Base-by-base conservation (phyloP, 2,329 filamentous ascomycete species). In the Chaetomiaceae sp. region DNA sequence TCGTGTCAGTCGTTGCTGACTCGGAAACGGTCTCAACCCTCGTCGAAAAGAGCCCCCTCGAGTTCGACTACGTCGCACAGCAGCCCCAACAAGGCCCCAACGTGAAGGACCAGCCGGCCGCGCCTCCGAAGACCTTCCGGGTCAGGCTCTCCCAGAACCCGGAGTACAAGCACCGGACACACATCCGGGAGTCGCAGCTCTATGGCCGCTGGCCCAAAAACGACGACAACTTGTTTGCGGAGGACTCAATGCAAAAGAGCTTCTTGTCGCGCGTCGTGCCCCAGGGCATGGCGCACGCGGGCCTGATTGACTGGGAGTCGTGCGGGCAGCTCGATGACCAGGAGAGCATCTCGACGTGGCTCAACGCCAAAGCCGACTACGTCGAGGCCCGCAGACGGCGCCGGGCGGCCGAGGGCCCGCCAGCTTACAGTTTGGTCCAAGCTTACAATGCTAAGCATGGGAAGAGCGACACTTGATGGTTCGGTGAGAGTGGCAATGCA, bases 1-100 rank as follows among this genome's bases (percentile, higher is more conserved):
- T 78, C 57, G 61, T 79, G 33, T 71, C 71, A 11, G 63, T 79
- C 19, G 68, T 74, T 15, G 65, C 63, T 38, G 67, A 65, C 15
- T 56, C 61, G 14, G 59, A 64, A 4, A 67, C 65, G 11, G 74
- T 70, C 11, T 47, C 53, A 3, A 54, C 56, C 29, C 63, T 78
- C n/a, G 49, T 75, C 30, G 48, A 58, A 19, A 58, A 58, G 24
- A 77, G 75, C 49, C 76, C 76, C 1, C 59, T 78, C 34, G 63
- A 64, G 24, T 78, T 74, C 53, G 65, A 65, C 20, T 56, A 74
- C 42, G 52, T 69, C 18, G 43, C 49, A 27, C 51, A 55, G 30
- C 29, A 48, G 32, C 20, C 15, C 32, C 24, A 35, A 17, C 7
- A 12, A 15, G 15, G 6, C 20, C 8, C 6, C 27, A n/a, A 8